Evolutionary conservation across 2,329 filamentous ascomycete species (phyloP), one percentile per base, ranked within the genome.

Genomic region (Fusarium napiforme): DNA sequence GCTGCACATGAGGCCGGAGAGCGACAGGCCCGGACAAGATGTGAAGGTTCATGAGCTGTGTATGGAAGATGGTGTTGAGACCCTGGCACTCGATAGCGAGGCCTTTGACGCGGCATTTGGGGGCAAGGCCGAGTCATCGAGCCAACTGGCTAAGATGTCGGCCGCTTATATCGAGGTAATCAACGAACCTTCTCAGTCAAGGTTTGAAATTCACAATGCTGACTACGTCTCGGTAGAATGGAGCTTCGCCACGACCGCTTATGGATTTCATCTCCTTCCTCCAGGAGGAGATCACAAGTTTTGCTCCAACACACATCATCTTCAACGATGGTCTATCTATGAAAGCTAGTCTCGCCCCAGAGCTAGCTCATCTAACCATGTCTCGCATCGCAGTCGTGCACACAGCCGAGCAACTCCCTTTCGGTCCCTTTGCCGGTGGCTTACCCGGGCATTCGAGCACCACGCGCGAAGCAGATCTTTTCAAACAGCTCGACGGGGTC

Each of bases 341-440:
- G 10, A 46, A 64, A 9, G 37, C 26, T 4, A 64, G 37, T 11
- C 42, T 62, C 5, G 21, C 46, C 1, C 18, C 43, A 14, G 57
- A 45, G 3, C 21, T 64, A 1, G 21, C 57, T 2, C 34, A 39
- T 10, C 4, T 64, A 7, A 4, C 7, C 12, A 64, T 64, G 57
- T 26, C 21, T 23, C 45, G 61, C 1, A 45, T 64, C 11, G 37
- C 30, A 52, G 45, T 64, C 14, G 26, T 64, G 0, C 56, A 64
- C 6, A 61, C 56, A 8, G 61, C 45, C 8, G 61, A 64, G 21
- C 61, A 64, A 18, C 61, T 61, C 15, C 45, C 61, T 0, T 64
- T 61, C 8, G 56, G 61, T 1, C 61, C 61, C 10, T 61, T 64
- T 14, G 30, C 45, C 0, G 45, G 37, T 21, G 61, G 61, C 4